Evolutionary conservation across 345 rosid genomes (phyloP).

Genomic region (Eucalyptus rudis): DNA sequence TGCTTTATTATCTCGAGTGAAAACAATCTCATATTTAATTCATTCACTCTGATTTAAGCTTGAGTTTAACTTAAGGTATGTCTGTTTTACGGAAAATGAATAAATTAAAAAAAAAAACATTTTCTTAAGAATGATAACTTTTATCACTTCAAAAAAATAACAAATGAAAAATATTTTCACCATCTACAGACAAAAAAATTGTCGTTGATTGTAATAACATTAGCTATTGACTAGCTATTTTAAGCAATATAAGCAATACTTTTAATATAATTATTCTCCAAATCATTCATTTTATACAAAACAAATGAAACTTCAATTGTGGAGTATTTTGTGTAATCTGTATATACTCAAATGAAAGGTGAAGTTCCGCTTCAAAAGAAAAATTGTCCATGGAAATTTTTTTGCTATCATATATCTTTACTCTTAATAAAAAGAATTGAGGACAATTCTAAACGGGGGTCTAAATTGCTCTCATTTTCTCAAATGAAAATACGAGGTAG

Average conservation of each 20-base stretch:
- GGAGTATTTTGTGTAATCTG: neutral
- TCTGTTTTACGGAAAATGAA: neutral
- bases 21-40: neutral
- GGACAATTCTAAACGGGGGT: too few species aligned
- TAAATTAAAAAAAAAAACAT: accelerated
- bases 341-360: neutral
- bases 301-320: neutral
- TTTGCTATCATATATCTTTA: neutral
- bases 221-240: neutral
- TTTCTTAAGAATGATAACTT: accelerated
- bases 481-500: accelerated
- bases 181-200: neutral
- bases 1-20: neutral
- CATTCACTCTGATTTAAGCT: neutral
- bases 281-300: neutral
- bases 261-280: neutral
- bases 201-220: accelerated
- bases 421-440: neutral
- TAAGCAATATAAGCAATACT: neutral
- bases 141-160: accelerated
- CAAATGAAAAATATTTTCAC: neutral
- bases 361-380: neutral
- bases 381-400: neutral
- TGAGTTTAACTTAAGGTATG: accelerated
- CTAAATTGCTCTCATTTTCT: too few species aligned